Base-by-base conservation (phyloP, 164 flowering plant genomes). In the Chimonanthus salicifolius region DNA sequence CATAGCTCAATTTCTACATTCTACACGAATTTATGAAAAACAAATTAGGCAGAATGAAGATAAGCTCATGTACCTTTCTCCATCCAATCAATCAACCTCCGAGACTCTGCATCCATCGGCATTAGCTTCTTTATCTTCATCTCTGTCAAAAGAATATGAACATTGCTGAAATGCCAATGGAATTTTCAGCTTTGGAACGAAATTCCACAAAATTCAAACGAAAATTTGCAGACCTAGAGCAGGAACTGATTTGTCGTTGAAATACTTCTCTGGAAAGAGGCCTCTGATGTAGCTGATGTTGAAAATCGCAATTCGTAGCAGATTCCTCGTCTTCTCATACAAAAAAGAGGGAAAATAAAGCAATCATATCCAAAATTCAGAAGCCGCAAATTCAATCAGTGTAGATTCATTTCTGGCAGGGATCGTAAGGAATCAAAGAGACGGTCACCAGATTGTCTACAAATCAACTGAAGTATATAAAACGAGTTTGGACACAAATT, bases 221-320 rank as follows among this genome's bases (percentile, higher is more conserved):
- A 51, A 5, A 73, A 75, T 49, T 74, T 79, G 78, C 68, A 45
- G 48, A 92, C 98, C 97, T 76, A 94, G 74, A 51, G 97, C 98
- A 68, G 98, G 97, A 81, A 92, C 95, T 18, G 88, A 87, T 80
- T 94, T 92, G 67, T 94, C 98, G 76, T 81, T 90, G 88, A 92
- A 92, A 78, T 94, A 94, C 64, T 92, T 90, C 78, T 94, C 98
- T 6, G 97, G 97, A 80, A 94, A 94, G 49, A 92, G 89, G 54
- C 97, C 98, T 87, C 97, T 84, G 74, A 94, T 91, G 83, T 94
- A 94, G 78, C 97, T 94, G 70, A 94, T 94, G 76, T 91, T 91
- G 94, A 89, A 94, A 69, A 94, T 91, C 4, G 98, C 97, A 58
- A 94, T 92, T 4, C 97, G 95, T 33, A 94, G 90, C 80, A 92